These are phyloP conservation scores for Aphanomyces astaci DNA, from an alignment of 352 stramenopile species.

Conservation along the genomic window DNA sequence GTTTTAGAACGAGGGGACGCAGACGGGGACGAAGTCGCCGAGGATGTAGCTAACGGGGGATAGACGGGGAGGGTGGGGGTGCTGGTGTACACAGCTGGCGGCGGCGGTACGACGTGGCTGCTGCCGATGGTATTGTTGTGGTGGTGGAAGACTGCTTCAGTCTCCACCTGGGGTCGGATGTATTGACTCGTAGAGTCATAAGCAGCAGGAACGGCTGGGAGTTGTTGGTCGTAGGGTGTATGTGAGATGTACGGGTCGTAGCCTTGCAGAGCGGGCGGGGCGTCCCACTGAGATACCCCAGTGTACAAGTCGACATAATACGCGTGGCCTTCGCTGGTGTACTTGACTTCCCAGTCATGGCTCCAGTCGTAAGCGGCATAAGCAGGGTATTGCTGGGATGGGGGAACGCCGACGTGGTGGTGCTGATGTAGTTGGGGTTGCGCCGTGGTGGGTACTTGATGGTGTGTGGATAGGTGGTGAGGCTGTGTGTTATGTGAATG, in stretches of 20 bases:
- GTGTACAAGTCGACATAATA: slow-evolving; percentile 72
- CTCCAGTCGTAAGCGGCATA: slow-evolving; percentile 18
- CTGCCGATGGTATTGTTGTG: not conserved
- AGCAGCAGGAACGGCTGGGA: not conserved
- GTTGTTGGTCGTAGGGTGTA: not conserved
- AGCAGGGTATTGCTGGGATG: not conserved
- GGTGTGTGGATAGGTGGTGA: not conserved
- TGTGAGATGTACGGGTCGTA: not conserved
- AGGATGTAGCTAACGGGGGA: not conserved
- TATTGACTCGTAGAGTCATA: slow-evolving; percentile 21
- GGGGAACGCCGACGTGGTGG: not conserved
- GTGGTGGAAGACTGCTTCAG: too few relatives aligned
- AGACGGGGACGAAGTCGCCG: not conserved
- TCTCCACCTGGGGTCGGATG: slow-evolving; percentile 14
- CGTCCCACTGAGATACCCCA: slow-evolving; percentile 70
- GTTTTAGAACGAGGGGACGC: slow-evolving; percentile 14
- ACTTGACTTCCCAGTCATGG: slow-evolving; percentile 53
- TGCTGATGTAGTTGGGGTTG: not conserved
- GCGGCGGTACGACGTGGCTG: not conserved
- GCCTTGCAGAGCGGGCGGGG: slow-evolving; percentile 29
- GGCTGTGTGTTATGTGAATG: not conserved
- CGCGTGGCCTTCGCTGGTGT: slow-evolving; percentile 60
- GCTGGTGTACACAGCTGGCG: not conserved
- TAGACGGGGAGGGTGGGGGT: not conserved
- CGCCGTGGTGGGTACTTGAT: not conserved